phyloP scores from a whole-genome alignment of 2,329 filamentous ascomycete species.

The Pseudocercospora musae region DNA sequence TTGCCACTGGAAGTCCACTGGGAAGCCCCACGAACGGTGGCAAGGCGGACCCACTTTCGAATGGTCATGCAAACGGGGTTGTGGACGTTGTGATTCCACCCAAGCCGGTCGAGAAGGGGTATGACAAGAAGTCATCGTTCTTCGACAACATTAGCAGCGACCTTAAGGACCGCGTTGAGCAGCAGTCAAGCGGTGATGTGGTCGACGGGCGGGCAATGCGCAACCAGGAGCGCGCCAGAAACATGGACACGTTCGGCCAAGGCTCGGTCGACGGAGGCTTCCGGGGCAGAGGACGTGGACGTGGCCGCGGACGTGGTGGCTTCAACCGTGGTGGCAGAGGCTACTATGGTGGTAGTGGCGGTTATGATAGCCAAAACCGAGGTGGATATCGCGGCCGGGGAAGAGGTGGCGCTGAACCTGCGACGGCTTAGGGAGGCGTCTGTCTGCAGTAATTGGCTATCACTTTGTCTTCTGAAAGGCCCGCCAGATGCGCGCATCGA shows the following conservation, averaged over 20 bases:
- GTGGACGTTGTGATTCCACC: slow-evolving; percentile 47
- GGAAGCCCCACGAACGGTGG: slow-evolving; percentile 36
- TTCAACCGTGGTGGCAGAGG: slow-evolving; percentile 12
- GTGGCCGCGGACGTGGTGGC: slow-evolving; percentile 63
- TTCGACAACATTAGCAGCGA: slow-evolving; percentile 99
- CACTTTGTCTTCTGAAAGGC: not conserved
- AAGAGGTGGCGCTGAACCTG: slow-evolving; percentile 20
- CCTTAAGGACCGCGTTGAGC: slow-evolving; percentile 72
- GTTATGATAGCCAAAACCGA: slow-evolving; percentile 14
- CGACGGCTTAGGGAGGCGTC: slow-evolving; percentile 12
- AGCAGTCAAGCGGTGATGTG: slow-evolving; percentile 51
- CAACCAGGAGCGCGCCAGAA: slow-evolving; percentile 87
- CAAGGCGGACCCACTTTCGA: slow-evolving; percentile 22
- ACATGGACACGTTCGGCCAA: slow-evolving; percentile 96
- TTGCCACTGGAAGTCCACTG: slow-evolving; percentile 70
- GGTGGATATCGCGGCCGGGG: slow-evolving; percentile 19
- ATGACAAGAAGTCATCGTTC: slow-evolving; percentile 88
- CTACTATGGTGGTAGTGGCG: slow-evolving; percentile 17
- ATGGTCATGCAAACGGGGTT: slow-evolving; percentile 30
- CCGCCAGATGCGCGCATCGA: slow-evolving; percentile 1
- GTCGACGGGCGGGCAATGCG: slow-evolving; percentile 84
- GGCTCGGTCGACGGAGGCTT: slow-evolving; percentile 81
- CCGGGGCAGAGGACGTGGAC: slow-evolving; percentile 72
- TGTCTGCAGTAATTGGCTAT: slow-evolving; percentile 7
- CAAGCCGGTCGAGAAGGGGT: slow-evolving; percentile 51